Conservation (phyloP, 164 flowering plant species). For the Dillenia suffruticosa region DNA sequence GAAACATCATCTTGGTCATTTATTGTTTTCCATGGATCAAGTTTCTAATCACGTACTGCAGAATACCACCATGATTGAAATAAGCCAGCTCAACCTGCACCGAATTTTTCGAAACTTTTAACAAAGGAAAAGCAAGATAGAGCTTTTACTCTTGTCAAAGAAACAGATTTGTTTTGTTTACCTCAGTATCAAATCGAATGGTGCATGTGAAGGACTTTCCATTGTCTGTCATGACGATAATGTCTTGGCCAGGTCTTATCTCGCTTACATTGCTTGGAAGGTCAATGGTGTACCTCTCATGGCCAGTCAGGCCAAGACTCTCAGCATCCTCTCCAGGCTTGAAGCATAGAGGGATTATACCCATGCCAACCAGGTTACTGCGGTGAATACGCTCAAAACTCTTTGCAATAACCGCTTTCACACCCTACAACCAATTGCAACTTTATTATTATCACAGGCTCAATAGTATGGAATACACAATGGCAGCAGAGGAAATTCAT, state of each 20-base stretch:
- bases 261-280: conserved; percentile 64
- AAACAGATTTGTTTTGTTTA: conserved; percentile 10
- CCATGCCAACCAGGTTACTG: conserved; percentile 86
- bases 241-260: conserved; percentile 77
- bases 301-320: conserved; percentile 68
- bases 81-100: conserved; percentile 89
- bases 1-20: no score
- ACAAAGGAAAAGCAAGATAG: not conserved
- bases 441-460: no score
- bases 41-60: conserved; percentile 75
- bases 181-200: conserved; percentile 85
- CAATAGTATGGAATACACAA: no score
- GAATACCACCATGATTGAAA: conserved; percentile 86
- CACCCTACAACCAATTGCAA: conserved; percentile 39
- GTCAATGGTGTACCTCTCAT: conserved; percentile 71
- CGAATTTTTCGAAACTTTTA: not conserved
- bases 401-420: conserved; percentile 84
- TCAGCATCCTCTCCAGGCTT: conserved; percentile 84
- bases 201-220: conserved; percentile 78
- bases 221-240: conserved; percentile 56
- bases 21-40: conserved; percentile 11
- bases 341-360: conserved; percentile 76
- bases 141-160: no score
- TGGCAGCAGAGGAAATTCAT: no score
- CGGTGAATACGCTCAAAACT: conserved; percentile 87